These are phyloP conservation scores for Tolypocladium amazonense DNA, from an alignment of 2,329 filamentous ascomycete species.

Conservation along the genomic window DNA sequence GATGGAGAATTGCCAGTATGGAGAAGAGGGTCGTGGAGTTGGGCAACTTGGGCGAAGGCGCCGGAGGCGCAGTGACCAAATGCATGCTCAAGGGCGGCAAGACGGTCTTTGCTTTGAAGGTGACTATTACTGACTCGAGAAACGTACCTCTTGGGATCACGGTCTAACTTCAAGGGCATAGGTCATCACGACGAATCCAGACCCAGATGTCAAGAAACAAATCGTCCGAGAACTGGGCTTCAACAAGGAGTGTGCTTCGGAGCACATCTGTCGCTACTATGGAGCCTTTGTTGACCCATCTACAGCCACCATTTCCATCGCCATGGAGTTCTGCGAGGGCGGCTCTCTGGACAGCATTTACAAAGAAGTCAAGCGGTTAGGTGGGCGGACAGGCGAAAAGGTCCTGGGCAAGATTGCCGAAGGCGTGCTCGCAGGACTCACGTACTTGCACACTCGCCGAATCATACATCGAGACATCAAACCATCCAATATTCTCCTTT, in stretches of 20 bases:
- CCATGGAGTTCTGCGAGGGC: constrained; percentile 98
- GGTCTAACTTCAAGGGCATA: constrained; percentile 22
- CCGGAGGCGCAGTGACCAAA: constrained; percentile 87
- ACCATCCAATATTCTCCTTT: constrained; percentile 91
- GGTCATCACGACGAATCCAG: constrained; percentile 97
- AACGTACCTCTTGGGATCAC: constrained; percentile 7
- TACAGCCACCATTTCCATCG: constrained; percentile 95
- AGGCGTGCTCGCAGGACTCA: constrained; percentile 84
- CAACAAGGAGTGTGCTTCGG: constrained; percentile 93
- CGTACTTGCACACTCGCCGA: constrained; percentile 88
- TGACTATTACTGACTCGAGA: constrained; percentile 23
- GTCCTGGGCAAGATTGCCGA: constrained; percentile 95
- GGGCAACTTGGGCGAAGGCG: constrained; percentile 85
- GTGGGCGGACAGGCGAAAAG: constrained; percentile 91
- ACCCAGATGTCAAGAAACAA: constrained; percentile 96
- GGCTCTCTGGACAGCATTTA: constrained; percentile 95
- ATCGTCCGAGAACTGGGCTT: constrained; percentile 93
- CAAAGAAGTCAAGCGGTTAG: constrained; percentile 90
- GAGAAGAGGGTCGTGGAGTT: constrained; percentile 82
- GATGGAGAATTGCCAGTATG: constrained; percentile 86
- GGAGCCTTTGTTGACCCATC: constrained; percentile 93
- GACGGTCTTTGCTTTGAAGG: constrained; percentile 93
- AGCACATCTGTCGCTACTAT: constrained; percentile 96
- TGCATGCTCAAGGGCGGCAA: constrained; percentile 85
- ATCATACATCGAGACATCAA: constrained; percentile 99